phyloP scores from a whole-genome alignment of 352 stramenopile genomes.

The Globisporangium mamillatum region DNA sequence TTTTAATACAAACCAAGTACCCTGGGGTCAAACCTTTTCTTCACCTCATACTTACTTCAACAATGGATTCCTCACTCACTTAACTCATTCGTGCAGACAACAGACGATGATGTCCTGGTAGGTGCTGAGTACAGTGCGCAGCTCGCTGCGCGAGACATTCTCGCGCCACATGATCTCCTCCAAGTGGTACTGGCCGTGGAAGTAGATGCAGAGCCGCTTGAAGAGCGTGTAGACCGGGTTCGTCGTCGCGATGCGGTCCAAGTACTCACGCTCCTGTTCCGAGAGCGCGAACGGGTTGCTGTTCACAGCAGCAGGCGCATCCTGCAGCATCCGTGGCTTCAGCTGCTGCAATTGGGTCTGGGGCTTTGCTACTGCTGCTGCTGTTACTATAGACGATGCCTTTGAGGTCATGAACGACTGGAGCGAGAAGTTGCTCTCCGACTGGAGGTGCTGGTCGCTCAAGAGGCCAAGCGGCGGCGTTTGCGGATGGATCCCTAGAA shows the following conservation, averaged over 20 bases:
- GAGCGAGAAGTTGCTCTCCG: slow-evolving; percentile 5
- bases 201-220: slow-evolving; percentile 80
- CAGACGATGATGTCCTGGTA: slow-evolving; percentile 85
- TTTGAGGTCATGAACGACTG: slow-evolving; percentile 11
- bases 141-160: slow-evolving; percentile 74
- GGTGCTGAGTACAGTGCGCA: slow-evolving; percentile 79
- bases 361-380: slow-evolving; percentile 1
- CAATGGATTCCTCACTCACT: too few species aligned
- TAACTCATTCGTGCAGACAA: slow-evolving; percentile 66
- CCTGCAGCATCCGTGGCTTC: background rate
- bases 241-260: slow-evolving; percentile 79
- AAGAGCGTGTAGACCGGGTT: slow-evolving; percentile 81
- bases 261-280: slow-evolving; percentile 66
- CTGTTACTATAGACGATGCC: background rate
- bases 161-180: slow-evolving; percentile 91
- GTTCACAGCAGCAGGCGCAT: background rate
- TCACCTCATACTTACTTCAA: background rate
- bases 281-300: slow-evolving; percentile 47
- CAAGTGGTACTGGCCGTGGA: slow-evolving; percentile 82
- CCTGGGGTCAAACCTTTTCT: background rate
- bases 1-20: slow-evolving; percentile 16
- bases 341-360: background rate
- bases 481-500: background rate
- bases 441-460: background rate
- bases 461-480: background rate